Evolutionary conservation across 129 eudicot species (phyloP).

Genomic region (Centrapalus pauciflorus): DNA sequence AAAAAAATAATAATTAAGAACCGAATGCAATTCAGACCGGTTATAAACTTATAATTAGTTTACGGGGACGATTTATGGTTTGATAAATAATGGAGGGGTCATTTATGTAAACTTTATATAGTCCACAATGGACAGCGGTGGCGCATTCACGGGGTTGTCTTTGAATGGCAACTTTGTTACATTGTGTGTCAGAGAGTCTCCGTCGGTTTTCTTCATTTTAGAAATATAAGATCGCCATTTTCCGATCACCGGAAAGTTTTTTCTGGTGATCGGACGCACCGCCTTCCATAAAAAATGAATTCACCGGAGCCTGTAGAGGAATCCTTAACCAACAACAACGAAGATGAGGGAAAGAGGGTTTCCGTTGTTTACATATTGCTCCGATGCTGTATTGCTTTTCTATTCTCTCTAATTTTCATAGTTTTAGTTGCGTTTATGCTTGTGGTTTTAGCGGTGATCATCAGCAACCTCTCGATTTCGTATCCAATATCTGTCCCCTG

Average conservation of each 20-base stretch:
- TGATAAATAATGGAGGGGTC: not conserved
- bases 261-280: slow-evolving; percentile 50
- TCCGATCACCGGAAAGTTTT: slow-evolving; percentile 49
- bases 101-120: slow-evolving; percentile 4
- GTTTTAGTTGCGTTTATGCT: slow-evolving; percentile 30
- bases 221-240: not conserved
- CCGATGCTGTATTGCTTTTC: slow-evolving; percentile 32
- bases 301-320: slow-evolving; percentile 35
- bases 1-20: too few relatives aligned
- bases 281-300: slow-evolving; percentile 33
- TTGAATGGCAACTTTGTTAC: not conserved
- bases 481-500: slow-evolving; percentile 75
- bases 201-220: slow-evolving; percentile 16
- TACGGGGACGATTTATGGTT: not conserved
- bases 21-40: too few relatives aligned
- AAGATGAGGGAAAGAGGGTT: not conserved
- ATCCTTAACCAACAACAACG: not conserved
- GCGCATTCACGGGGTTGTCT: slow-evolving; percentile 15
- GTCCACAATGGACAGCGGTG: slow-evolving; percentile 11
- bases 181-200: not conserved
- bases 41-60: too few relatives aligned
- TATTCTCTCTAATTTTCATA: slow-evolving; percentile 29
- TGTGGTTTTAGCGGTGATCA: slow-evolving; percentile 36
- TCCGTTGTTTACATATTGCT: slow-evolving; percentile 6
- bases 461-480: slow-evolving; percentile 49